Conservation (phyloP, 2,329 filamentous ascomycete species). For the Colletotrichum sp. region DNA sequence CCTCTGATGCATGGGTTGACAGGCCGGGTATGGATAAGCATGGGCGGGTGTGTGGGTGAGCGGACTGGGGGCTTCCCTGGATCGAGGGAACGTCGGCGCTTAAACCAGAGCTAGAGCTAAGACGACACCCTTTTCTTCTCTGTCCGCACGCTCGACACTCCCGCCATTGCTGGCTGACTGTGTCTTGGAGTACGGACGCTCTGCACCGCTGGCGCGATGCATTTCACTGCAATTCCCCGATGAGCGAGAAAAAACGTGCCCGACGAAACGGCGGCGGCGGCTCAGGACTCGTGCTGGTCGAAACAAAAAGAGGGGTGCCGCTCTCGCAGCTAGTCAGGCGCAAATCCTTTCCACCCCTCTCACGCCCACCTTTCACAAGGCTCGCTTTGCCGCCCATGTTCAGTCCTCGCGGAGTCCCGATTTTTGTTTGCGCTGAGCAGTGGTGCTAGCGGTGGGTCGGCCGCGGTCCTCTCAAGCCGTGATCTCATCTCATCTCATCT, state of each 20-base stretch:
- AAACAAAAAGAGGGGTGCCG: neutral
- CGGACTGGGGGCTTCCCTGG: slow-evolving; percentile 12
- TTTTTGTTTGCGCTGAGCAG: slow-evolving; percentile 3
- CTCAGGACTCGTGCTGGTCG: neutral
- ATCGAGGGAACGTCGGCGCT: slow-evolving; percentile 17
- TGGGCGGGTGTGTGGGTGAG: slow-evolving; percentile 15
- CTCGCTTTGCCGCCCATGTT: slow-evolving; percentile 41
- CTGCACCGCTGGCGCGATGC: slow-evolving; percentile 12
- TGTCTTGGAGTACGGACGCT: neutral
- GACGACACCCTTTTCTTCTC: slow-evolving; percentile 10
- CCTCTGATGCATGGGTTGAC: slow-evolving; percentile 12
- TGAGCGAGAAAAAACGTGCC: slow-evolving; percentile 1
- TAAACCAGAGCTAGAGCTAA: slow-evolving; percentile 19
- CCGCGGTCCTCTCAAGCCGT: slow-evolving; percentile 23
- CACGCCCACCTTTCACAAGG: slow-evolving; percentile 40
- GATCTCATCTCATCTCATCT: slow-evolving; percentile 19
- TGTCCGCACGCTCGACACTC: neutral
- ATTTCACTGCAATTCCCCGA: slow-evolving; percentile 13
- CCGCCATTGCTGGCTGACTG: neutral
- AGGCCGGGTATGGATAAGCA: slow-evolving; percentile 8
- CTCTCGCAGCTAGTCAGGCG: neutral
- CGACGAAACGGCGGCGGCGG: neutral
- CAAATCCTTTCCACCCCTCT: slow-evolving; percentile 8
- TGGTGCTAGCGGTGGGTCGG: slow-evolving; percentile 23
- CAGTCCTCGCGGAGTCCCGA: neutral